Conservation (phyloP, 2,329 filamentous ascomycete species). For the Penicillium nordicum region DNA sequence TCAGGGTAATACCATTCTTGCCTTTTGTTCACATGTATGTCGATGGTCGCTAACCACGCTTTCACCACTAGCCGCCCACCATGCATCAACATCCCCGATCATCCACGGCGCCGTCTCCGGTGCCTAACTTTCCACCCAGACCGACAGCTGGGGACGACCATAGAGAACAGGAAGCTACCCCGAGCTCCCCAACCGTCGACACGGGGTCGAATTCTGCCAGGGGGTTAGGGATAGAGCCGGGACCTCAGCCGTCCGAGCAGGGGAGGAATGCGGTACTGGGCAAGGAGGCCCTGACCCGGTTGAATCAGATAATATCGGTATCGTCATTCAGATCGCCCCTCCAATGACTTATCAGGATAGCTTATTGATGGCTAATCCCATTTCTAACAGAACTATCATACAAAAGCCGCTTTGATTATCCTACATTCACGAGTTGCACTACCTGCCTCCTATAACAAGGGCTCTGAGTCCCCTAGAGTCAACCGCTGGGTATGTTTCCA, state of each 20-base stretch:
- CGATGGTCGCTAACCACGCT: not conserved
- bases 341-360: slow-evolving; percentile 1
- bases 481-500: slow-evolving; percentile 76
- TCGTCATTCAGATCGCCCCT: slow-evolving; percentile 13
- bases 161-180: slow-evolving; percentile 61
- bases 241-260: slow-evolving; percentile 42
- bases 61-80: slow-evolving; percentile 25
- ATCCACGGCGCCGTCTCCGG: slow-evolving; percentile 61
- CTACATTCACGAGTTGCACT: slow-evolving; percentile 76
- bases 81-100: slow-evolving; percentile 92
- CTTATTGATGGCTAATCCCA: slow-evolving; percentile 22
- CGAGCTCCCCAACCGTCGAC: slow-evolving; percentile 54
- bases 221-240: slow-evolving; percentile 51
- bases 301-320: slow-evolving; percentile 93
- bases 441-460: slow-evolving; percentile 54
- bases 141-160: slow-evolving; percentile 72
- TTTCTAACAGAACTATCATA: slow-evolving; percentile 73
- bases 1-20: slow-evolving; percentile 16
- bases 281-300: slow-evolving; percentile 68
- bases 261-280: slow-evolving; percentile 51
- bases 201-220: slow-evolving; percentile 49
- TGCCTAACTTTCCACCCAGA: slow-evolving; percentile 68
- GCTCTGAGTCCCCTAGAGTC: slow-evolving; percentile 60
- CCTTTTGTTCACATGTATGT: not conserved
- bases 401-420: slow-evolving; percentile 80